phyloP scores from a whole-genome alignment of 768 basidiomycete genomes.

The Kwoniella dejecticola region DNA sequence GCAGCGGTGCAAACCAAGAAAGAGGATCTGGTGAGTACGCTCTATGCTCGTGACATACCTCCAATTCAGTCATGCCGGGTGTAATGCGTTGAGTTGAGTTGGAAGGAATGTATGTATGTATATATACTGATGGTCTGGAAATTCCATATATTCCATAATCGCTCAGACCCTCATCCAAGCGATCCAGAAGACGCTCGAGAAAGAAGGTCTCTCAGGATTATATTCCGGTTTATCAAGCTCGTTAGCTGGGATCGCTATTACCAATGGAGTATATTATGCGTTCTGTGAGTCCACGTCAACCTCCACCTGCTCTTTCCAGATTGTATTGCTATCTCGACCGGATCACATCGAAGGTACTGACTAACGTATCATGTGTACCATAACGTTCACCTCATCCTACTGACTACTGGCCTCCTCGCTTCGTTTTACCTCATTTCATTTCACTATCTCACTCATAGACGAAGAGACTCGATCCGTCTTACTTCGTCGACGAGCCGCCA shows the following conservation, averaged over 20 bases:
- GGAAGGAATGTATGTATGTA: too few relatives aligned
- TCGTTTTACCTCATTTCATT: too few relatives aligned
- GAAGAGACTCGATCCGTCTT: slow-evolving; percentile 56
- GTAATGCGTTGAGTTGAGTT: too few relatives aligned
- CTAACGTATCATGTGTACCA: not conserved
- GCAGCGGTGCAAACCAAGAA: slow-evolving; percentile 86
- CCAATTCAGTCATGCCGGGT: too few relatives aligned
- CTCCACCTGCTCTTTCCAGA: not conserved
- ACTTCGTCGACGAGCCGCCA: slow-evolving; percentile 37
- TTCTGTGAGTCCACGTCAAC: slow-evolving; percentile 43
- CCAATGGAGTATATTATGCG: slow-evolving; percentile 85
- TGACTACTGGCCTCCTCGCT: too few relatives aligned
- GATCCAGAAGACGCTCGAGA: slow-evolving; percentile 72
- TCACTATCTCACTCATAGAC: too few relatives aligned
- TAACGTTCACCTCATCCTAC: too few relatives aligned
- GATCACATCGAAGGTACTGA: too few relatives aligned
- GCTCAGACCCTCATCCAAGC: slow-evolving; percentile 68
- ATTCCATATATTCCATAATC: too few relatives aligned
- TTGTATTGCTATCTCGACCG: too few relatives aligned
- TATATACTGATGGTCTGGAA: not conserved
- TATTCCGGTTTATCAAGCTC: slow-evolving; percentile 86
- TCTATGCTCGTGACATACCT: too few relatives aligned
- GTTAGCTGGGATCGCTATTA: slow-evolving; percentile 85
- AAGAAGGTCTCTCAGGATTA: slow-evolving; percentile 79
- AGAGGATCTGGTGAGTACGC: slow-evolving; percentile 66